These are phyloP conservation scores for Acacia concinna DNA, from an alignment of 331 rosid genomes.

Conservation along the genomic window DNA sequence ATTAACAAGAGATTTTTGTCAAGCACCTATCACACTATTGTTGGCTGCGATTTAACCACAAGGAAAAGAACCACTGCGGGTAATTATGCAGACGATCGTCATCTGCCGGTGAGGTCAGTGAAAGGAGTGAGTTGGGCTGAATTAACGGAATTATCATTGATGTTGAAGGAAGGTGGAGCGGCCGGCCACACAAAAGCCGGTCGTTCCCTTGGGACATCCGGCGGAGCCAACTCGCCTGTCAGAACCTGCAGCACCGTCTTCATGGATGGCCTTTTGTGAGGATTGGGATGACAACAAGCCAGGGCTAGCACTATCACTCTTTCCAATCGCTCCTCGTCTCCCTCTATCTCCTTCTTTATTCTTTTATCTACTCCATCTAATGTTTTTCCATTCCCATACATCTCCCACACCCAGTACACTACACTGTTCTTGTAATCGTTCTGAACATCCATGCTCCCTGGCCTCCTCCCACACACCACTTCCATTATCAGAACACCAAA, in stretches of 20 bases:
- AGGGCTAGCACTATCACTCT: background rate
- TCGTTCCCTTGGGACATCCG: background rate
- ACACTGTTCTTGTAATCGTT: background rate
- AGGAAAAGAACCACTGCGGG: background rate
- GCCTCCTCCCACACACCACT: constrained; percentile 13
- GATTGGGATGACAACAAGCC: constrained; percentile 20
- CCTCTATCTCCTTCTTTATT: background rate
- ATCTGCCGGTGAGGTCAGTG: constrained; percentile 1
- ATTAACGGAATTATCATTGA: background rate
- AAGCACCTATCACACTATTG: background rate
- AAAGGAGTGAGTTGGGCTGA: background rate
- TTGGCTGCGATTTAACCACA: background rate
- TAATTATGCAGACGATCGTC: background rate
- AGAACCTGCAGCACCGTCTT: background rate
- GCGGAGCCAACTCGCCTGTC: background rate
- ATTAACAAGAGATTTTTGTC: background rate
- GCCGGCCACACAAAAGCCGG: constrained; percentile 26
- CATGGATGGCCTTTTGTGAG: background rate
- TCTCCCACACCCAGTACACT: constrained; percentile 12
- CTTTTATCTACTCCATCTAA: background rate
- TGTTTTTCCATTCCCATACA: background rate
- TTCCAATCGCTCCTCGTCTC: background rate
- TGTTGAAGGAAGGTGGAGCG: background rate
- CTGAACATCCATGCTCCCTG: background rate
- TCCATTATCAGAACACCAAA: constrained; percentile 12